phyloP scores from a whole-genome alignment of 352 stramenopile species.

The Phytophthora meadii region DNA sequence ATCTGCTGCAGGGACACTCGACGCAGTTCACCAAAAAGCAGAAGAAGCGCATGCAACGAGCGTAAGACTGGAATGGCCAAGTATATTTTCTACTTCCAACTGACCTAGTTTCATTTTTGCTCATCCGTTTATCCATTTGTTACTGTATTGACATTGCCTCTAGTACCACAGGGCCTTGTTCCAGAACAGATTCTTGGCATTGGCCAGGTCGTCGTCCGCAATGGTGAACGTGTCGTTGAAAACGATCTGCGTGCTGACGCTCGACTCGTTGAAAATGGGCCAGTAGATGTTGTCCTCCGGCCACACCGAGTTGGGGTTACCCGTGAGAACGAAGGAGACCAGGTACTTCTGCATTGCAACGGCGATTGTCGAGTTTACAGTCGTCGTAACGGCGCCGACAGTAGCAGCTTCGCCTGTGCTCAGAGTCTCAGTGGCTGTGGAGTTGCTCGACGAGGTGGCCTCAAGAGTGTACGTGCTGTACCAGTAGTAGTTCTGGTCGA shows the following conservation, averaged over 20 bases:
- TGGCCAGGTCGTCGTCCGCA: constrained; percentile 27
- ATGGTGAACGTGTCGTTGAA: constrained; percentile 33
- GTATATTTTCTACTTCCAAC: no score
- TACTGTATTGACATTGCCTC: no score
- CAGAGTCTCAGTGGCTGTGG: neutral
- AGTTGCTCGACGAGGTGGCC: constrained; percentile 4
- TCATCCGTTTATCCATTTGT: no score
- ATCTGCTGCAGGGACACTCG: constrained; percentile 70
- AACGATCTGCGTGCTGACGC: constrained; percentile 20
- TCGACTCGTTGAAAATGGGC: constrained; percentile 29
- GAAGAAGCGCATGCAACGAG: constrained; percentile 43
- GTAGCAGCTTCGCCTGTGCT: neutral
- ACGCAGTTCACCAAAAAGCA: constrained; percentile 82
- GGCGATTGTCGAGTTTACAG: constrained; percentile 32
- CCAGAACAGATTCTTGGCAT: constrained; percentile 26
- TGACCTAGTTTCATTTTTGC: no score
- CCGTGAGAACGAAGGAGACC: constrained; percentile 33
- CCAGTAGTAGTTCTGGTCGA: constrained; percentile 38
- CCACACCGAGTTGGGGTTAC: constrained; percentile 31
- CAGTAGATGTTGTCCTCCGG: constrained; percentile 33
- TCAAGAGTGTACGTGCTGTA: constrained; percentile 31
- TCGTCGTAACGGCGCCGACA: neutral
- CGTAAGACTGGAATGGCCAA: constrained; percentile 1
- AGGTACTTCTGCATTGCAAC: constrained; percentile 38
- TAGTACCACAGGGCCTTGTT: constrained; percentile 44